phyloP scores from a whole-genome alignment of 768 basidiomycete genomes.

The Suillus variegatus region DNA sequence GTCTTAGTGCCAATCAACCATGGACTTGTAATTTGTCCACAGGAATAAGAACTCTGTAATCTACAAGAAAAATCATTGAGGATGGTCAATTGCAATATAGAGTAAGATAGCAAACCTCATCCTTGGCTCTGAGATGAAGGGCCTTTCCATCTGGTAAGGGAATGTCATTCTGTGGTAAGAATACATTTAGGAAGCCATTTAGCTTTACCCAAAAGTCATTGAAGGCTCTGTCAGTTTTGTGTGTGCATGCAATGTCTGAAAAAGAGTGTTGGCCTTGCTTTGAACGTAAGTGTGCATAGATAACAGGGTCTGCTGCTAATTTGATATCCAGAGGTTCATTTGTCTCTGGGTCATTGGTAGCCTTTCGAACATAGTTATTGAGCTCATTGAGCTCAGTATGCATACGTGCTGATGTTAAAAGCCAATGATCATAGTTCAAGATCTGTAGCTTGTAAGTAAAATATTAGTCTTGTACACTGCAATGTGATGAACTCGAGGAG shows the following conservation, averaged over 20 bases:
- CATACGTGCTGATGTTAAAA: constrained; percentile 3
- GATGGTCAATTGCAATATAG: too few relatives aligned
- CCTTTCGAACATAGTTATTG: not conserved
- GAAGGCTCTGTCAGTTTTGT: not conserved
- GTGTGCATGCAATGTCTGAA: not conserved
- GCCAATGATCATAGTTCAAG: constrained; percentile 3
- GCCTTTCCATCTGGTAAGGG: not conserved
- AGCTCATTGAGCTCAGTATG: not conserved
- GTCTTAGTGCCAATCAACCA: constrained; percentile 18
- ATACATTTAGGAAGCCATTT: not conserved
- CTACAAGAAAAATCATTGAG: not conserved
- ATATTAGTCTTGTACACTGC: constrained; percentile 9
- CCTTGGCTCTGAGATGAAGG: not conserved
- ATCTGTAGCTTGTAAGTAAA: constrained; percentile 5
- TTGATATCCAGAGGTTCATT: not conserved
- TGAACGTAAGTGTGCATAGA: not conserved
- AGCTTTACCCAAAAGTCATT: not conserved
- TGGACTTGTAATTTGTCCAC: constrained; percentile 19
- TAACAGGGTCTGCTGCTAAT: not conserved
- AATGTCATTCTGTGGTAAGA: not conserved
- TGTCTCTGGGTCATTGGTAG: not conserved
- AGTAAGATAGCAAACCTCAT: too few relatives aligned
- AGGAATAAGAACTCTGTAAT: constrained; percentile 3
- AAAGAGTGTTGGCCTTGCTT: not conserved
- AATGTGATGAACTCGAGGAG: constrained; percentile 25